Percentiles rank a stretch among this genome's conserved stretches.
Conservation (phyloP, 2,329 filamentous ascomycete genomes). For the Ophiostoma fasciatum region DNA sequence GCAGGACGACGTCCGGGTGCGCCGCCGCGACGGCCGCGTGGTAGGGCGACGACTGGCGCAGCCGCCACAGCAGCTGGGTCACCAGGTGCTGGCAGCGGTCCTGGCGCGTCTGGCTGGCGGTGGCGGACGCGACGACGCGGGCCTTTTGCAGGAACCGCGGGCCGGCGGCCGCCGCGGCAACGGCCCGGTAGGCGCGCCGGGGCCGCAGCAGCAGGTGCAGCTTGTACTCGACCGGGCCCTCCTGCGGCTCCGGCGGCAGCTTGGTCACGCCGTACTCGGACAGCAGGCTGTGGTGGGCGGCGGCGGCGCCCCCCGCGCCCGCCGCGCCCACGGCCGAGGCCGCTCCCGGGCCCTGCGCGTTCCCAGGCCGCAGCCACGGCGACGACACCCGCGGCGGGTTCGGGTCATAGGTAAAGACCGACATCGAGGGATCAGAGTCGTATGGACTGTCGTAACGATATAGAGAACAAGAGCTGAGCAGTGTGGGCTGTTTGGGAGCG, state of each 20-base stretch:
- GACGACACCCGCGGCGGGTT: conserved; percentile 79
- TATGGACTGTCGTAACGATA: conserved; percentile 3
- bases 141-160: conserved; percentile 15
- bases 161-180: conserved; percentile 31
- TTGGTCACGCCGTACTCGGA: conserved; percentile 55
- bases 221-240: conserved; percentile 94
- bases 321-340: conserved; percentile 1
- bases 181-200: conserved; percentile 55
- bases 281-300: conserved; percentile 24
- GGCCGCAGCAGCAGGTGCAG: conserved; percentile 74
- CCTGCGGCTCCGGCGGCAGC: conserved; percentile 79
- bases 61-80: conserved; percentile 83
- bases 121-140: conserved; percentile 11
- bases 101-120: conserved; percentile 52
- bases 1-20: conserved; percentile 53
- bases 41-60: conserved; percentile 89
- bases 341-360: conserved; percentile 16
- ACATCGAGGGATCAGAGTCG: no score
- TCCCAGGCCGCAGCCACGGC: conserved; percentile 59
- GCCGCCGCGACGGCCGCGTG: conserved; percentile 56
- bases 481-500: conserved; percentile 4
- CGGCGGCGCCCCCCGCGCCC: conserved; percentile 11
- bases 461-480: not conserved
- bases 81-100: conserved; percentile 80
- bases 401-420: conserved; percentile 88